Conservation (phyloP, 1,139 yeast species). For the Petasospora fabianii region DNA sequence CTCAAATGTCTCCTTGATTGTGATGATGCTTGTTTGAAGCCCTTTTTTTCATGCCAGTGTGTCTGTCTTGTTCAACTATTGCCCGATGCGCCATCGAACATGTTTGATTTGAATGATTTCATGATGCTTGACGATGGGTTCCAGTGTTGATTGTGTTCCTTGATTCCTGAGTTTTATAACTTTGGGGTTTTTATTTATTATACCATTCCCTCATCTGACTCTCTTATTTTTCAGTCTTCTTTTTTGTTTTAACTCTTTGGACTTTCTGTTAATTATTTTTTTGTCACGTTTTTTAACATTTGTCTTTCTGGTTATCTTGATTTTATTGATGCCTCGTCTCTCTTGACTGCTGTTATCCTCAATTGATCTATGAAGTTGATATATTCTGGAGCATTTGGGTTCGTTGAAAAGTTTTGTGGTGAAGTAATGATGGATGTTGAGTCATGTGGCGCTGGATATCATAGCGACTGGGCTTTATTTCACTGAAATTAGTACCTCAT, state of each 20-base stretch:
- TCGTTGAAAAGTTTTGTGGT: background rate
- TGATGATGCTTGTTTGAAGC: background rate
- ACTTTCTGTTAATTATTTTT: too few species aligned
- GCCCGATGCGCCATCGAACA: slow-evolving; percentile 31
- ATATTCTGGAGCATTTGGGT: background rate
- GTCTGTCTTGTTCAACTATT: background rate
- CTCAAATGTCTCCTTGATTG: background rate
- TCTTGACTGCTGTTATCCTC: background rate
- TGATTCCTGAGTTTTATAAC: background rate
- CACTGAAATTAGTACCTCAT: background rate
- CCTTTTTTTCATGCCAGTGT: slow-evolving; percentile 1
- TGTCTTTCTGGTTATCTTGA: background rate
- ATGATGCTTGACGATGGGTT: slow-evolving; percentile 24
- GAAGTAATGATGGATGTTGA: slow-evolving; percentile 1
- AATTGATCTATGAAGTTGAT: background rate
- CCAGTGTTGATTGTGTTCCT: slow-evolving; percentile 8
- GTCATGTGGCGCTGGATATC: slow-evolving; percentile 15
- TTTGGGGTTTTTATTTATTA: background rate
- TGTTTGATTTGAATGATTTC: slow-evolving; percentile 29
- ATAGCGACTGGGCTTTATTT: slow-evolving; percentile 13
- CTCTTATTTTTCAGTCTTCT: background rate
- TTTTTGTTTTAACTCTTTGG: background rate
- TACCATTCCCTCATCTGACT: background rate
- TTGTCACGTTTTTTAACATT: background rate
- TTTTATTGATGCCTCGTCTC: background rate